Evolutionary conservation across 2,329 filamentous ascomycete species (phyloP).

Genomic region (Sporothrix sp.): DNA sequence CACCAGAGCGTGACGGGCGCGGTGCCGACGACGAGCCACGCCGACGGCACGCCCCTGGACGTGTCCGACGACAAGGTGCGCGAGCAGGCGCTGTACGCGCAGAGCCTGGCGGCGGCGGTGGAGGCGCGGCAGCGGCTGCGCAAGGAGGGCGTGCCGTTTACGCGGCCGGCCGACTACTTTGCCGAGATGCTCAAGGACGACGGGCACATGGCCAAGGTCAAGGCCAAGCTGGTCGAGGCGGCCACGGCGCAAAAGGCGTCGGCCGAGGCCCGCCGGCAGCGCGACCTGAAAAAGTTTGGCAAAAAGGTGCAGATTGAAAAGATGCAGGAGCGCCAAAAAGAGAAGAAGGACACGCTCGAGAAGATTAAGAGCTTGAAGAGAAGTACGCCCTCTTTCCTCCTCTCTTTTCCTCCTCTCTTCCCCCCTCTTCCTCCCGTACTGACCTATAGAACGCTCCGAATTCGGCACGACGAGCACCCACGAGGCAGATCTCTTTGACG

Average conservation of each 20-base stretch:
- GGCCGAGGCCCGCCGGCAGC: slow-evolving; percentile 79
- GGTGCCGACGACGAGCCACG: slow-evolving; percentile 30
- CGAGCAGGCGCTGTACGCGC: slow-evolving; percentile 87
- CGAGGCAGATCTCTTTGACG: slow-evolving; percentile 84
- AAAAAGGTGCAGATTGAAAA: slow-evolving; percentile 97
- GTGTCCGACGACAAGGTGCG: slow-evolving; percentile 84
- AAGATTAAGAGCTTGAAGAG: slow-evolving; percentile 93
- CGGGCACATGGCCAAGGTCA: slow-evolving; percentile 96
- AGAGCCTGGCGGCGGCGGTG: slow-evolving; percentile 70
- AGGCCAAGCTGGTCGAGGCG: slow-evolving; percentile 84
- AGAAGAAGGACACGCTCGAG: slow-evolving; percentile 84
- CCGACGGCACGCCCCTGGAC: slow-evolving; percentile 36
- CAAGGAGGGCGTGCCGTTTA: slow-evolving; percentile 76
- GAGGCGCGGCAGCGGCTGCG: slow-evolving; percentile 64
- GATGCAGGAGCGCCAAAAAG: slow-evolving; percentile 85
- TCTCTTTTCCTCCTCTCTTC: too few relatives aligned
- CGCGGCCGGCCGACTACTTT: slow-evolving; percentile 88
- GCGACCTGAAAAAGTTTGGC: slow-evolving; percentile 97
- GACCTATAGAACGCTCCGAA: slow-evolving; percentile 89
- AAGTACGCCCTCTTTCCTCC: too few relatives aligned
- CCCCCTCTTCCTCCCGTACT: too few relatives aligned
- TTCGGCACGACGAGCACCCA: slow-evolving; percentile 54
- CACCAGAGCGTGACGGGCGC: slow-evolving; percentile 68
- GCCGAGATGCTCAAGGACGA: slow-evolving; percentile 99
- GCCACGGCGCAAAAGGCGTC: slow-evolving; percentile 87